Evolutionary conservation across 73 alveolate species (phyloP).

Genomic region (Paramecium biaurelia): DNA sequence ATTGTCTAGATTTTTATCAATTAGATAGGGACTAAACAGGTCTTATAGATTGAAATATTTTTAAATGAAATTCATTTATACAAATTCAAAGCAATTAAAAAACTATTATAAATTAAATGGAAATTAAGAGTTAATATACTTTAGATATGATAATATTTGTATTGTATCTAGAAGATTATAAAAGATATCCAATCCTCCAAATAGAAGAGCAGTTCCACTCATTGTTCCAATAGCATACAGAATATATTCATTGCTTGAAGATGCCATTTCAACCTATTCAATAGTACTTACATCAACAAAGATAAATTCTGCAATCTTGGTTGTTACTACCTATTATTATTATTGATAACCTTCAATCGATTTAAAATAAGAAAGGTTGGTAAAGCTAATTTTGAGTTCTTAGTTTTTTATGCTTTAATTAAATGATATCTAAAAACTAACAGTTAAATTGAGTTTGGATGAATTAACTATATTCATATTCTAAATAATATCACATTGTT

Average conservation of each 20-base stretch:
- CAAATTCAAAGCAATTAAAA: not conserved
- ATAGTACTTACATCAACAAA: not conserved
- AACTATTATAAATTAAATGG: not conserved
- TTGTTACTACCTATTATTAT: not conserved
- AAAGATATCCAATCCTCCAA: not conserved
- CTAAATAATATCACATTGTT: not conserved
- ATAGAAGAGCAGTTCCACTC: not conserved
- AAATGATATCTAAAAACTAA: not conserved
- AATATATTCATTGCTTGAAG: not conserved
- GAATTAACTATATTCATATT: not conserved
- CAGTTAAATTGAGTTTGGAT: not conserved
- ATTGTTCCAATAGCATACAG: not conserved
- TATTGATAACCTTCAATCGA: not conserved
- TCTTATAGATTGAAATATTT: not conserved
- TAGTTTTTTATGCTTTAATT: not conserved
- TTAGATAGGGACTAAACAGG: not conserved
- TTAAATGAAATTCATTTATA: not conserved
- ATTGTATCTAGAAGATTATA: not conserved
- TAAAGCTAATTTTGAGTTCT: not conserved
- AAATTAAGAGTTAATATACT: not conserved
- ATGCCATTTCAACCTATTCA: not conserved
- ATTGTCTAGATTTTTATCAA: not conserved
- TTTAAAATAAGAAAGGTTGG: not conserved
- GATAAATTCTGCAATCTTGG: not conserved
- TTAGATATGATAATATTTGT: not conserved